Base-by-base conservation (phyloP, 2,329 filamentous ascomycete species). In the Rhexocercosporidium sp. region DNA sequence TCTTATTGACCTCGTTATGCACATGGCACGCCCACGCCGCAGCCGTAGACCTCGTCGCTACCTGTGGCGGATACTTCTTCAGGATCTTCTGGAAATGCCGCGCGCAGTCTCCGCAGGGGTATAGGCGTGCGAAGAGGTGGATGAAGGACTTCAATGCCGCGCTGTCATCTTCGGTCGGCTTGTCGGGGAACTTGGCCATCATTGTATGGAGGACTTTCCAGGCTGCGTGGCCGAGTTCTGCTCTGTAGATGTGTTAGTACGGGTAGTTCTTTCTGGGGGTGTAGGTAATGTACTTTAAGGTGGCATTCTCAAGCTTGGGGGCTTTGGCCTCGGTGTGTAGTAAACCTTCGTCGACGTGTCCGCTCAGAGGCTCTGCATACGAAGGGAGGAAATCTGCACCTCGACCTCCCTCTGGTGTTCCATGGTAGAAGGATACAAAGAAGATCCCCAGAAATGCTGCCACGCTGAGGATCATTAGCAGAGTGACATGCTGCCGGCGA, bases 251-350 rank as follows among this genome's bases (percentile, higher is more conserved):
- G 25, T n/a, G 59, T 72, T 56, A 74, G 70, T 34, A 59, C 3
- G 12, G 8, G 34, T 3, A 37, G 37, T 29, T 25, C 14, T 3
- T 49, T 54, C 5, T 22, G 29, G 22, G n/a, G 47, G 7, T 12
- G 57, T 39, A 1, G 20, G 46, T 11, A 14, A 75, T 83, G 59
- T 82, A 91, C 89, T 95, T 96, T 63, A 88, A 82, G 7, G 92
- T 96, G 68, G 90, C 92, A 79, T 96, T 96, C 76, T 92, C 92
- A 62, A 96, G 82, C 80, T 93, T 94, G 1, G 92, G 90, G 60
- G 92, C 92, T 74, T 94, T 95, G 3, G 89, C 90, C 64, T 88
- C 88, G 65, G 91, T 92, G 20, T 84, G 83, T 25, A 93, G 82
- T 20, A 90, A 79, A 51, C 79, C 79, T 29, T 81, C 78, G 1